Evolutionary conservation across 768 basidiomycete species (phyloP).

Genomic region (Paxillus involutus): DNA sequence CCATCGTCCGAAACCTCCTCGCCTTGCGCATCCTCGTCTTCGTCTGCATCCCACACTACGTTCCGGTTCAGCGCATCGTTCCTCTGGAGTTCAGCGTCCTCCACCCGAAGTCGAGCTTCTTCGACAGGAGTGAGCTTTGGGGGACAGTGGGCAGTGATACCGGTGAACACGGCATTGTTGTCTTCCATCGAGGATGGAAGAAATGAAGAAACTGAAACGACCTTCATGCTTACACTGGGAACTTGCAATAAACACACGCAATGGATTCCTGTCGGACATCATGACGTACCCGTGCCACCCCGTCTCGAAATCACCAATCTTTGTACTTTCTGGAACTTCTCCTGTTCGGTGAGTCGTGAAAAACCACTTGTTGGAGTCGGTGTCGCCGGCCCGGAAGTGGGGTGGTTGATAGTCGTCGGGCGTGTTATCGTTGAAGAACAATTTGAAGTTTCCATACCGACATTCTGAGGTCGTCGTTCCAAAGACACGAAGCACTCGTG

Average conservation of each 20-base stretch:
- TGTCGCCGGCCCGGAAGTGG: conserved; percentile 71
- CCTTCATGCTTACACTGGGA: conserved; percentile 63
- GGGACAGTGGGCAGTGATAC: conserved; percentile 36
- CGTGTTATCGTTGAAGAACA: conserved; percentile 79
- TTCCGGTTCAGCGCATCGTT: conserved; percentile 62
- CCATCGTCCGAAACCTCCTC: conserved; percentile 41
- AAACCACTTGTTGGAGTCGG: conserved; percentile 72
- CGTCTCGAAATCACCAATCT: conserved; percentile 64
- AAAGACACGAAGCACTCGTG: neutral
- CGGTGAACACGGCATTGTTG: conserved; percentile 55
- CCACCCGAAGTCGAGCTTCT: conserved; percentile 50
- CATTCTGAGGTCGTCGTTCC: conserved; percentile 47
- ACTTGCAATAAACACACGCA: neutral
- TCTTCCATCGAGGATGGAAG: conserved; percentile 64
- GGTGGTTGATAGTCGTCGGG: conserved; percentile 86
- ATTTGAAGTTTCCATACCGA: conserved; percentile 86
- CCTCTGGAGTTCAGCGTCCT: conserved; percentile 59
- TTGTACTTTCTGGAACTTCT: conserved; percentile 75
- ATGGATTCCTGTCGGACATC: neutral
- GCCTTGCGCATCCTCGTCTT: conserved; percentile 58
- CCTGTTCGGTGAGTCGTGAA: conserved; percentile 74
- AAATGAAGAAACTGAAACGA: conserved; percentile 72
- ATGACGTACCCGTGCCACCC: conserved; percentile 66
- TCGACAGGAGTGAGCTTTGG: conserved; percentile 54
- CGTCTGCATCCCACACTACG: conserved; percentile 64